Evolutionary conservation across 2,329 filamentous ascomycete species (phyloP), one percentile per base, ranked within the genome.

Genomic region (Kalaharituber pfeilii): DNA sequence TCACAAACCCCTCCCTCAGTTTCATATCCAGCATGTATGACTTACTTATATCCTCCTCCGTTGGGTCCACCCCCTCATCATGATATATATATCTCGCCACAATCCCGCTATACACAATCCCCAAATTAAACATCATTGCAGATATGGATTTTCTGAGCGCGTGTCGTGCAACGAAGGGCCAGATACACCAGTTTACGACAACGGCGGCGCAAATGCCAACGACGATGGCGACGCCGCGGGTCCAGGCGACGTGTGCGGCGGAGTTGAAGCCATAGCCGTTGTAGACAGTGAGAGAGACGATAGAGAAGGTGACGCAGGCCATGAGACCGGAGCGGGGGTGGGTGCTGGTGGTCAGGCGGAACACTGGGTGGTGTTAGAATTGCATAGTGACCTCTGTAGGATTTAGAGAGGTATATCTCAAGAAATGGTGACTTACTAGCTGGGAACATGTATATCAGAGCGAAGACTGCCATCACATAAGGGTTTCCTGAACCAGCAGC

Each of bases 111-210:
- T 79, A 80, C 6, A 78, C 70, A 56, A 79, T 72, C 55, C 74
- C 76, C 55, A 73, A 71, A 60, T 77, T 77, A 50, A 78, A 74
- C 59, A 79, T 67, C 74, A 77, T 79, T 1, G 71, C 68, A 0
- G 75, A 75, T 1, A 78, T 63, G 0, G 74, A 75, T 55, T 73
- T 74, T 22, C 76, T 68, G 13, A 80, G 69, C 62, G 79, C 76
- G 59, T 78, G 76, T 11, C 77, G 69, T 9, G 77, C 76, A 4
- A 79, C 70, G 57, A 80, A 80, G 2, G 77, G 77, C 77, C 77
- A 80, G 2, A 80, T 66, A 11, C 76, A 61, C 76, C 75, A 79
- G 59, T 78, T 79, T 13, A 78, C 71, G 1, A 76, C 57, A 9
- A 79, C 69, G 0, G 76, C 75, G 1, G 72, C 69, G 1, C 75